phyloP scores from a whole-genome alignment of 1,139 yeast species.

The Meyerozyma carpophila region DNA sequence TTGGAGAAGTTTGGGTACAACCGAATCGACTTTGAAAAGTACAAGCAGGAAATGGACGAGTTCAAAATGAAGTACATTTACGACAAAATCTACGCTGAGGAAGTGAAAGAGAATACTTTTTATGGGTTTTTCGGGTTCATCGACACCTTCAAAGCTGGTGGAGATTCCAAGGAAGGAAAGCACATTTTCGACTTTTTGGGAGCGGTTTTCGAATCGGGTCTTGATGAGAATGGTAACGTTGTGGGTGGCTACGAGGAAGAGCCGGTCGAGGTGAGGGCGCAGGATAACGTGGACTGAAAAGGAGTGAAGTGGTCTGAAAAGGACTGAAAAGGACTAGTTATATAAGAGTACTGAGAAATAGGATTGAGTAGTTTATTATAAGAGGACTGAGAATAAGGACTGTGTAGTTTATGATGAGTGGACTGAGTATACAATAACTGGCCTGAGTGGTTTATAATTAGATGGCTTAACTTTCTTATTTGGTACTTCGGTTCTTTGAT shows the following conservation, averaged over 20 bases:
- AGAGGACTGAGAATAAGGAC: too few relatives aligned
- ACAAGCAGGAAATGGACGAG: slow-evolving; percentile 64
- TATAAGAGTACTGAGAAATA: too few relatives aligned
- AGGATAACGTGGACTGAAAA: slow-evolving; percentile 13
- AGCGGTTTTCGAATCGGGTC: slow-evolving; percentile 38
- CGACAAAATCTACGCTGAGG: slow-evolving; percentile 88
- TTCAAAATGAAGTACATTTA: slow-evolving; percentile 88
- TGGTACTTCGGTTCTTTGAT: too few relatives aligned
- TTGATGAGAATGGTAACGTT: slow-evolving; percentile 8
- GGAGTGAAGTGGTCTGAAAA: too few relatives aligned
- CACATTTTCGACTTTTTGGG: slow-evolving; percentile 75
- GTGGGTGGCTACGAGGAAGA: slow-evolving; percentile 1
- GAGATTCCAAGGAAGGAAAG: slow-evolving; percentile 22
- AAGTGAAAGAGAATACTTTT: slow-evolving; percentile 79
- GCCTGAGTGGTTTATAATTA: too few relatives aligned
- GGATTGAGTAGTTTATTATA: too few relatives aligned
- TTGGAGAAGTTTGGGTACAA: slow-evolving; percentile 77
- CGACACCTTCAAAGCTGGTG: slow-evolving; percentile 56
- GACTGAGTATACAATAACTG: too few relatives aligned
- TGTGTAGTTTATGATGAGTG: too few relatives aligned
- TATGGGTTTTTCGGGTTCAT: slow-evolving; percentile 86
- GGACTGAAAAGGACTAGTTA: too few relatives aligned
- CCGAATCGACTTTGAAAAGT: slow-evolving; percentile 64
- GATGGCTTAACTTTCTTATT: too few relatives aligned
- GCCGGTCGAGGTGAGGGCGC: slow-evolving; percentile 6